A percentile compares a stretch with the other conserved stretches of the same genome.
Conservation (phyloP, 192 early-diverging fungal species). For the Coemansia sp. region DNA sequence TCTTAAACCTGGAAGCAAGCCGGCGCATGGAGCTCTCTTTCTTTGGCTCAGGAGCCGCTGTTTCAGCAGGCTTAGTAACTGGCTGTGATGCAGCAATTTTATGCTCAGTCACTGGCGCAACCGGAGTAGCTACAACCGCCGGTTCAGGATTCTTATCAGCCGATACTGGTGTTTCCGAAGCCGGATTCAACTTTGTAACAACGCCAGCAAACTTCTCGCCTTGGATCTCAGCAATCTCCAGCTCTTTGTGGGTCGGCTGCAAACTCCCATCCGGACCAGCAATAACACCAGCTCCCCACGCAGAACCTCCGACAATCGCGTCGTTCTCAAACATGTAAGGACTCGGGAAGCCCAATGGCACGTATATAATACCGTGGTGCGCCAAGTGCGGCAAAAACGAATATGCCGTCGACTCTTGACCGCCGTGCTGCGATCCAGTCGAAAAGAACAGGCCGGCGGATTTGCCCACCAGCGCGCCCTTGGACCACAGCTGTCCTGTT, state of each 20-base stretch:
- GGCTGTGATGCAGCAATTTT: not conserved
- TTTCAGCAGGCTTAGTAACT: conserved; percentile 1
- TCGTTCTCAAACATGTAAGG: conserved; percentile 55
- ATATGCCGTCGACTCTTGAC: conserved; percentile 72
- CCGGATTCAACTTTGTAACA: conserved; percentile 5
- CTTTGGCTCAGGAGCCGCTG: not conserved
- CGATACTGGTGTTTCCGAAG: not conserved
- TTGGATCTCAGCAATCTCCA: conserved; percentile 39
- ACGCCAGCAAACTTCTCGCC: conserved; percentile 36
- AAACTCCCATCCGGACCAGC: conserved; percentile 21
- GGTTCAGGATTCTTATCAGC: not conserved
- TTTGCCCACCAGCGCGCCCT: conserved; percentile 66
- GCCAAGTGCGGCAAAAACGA: conserved; percentile 42
- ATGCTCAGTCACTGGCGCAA: not conserved
- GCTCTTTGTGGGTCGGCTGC: conserved; percentile 21
- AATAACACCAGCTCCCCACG: conserved; percentile 64
- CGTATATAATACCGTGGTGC: conserved; percentile 79
- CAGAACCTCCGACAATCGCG: conserved; percentile 67
- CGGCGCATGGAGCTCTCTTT: not conserved
- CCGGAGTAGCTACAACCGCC: not conserved
- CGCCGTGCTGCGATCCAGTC: conserved; percentile 74
- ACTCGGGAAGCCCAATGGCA: conserved; percentile 66
- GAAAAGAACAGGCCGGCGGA: conserved; percentile 72
- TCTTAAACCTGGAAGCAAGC: conserved; percentile 10
- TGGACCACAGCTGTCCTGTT: conserved; percentile 60